Evolutionary conservation across 306 rosid species (phyloP).

Genomic region (Carpinus fangiana): DNA sequence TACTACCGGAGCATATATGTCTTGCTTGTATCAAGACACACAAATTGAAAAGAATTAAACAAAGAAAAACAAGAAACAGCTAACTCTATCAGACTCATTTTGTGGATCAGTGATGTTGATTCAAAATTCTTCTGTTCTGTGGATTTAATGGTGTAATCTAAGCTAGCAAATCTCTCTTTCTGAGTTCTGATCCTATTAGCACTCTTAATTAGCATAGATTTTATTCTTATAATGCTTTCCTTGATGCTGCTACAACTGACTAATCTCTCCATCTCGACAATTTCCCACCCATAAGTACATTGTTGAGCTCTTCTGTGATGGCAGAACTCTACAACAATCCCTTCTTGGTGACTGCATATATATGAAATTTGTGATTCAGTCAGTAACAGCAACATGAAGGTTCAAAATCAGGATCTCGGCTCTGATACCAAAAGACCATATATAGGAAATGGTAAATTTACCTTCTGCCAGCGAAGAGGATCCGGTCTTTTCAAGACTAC

Average conservation of each 20-base stretch:
- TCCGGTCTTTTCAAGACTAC: slow-evolving; percentile 65
- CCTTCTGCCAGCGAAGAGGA: slow-evolving; percentile 84
- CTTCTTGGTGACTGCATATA: slow-evolving; percentile 88
- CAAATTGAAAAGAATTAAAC: neutral
- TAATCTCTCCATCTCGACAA: slow-evolving; percentile 65
- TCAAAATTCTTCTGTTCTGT: slow-evolving; percentile 7
- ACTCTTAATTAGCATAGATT: slow-evolving; percentile 15
- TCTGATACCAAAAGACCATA: no score
- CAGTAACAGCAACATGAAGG: neutral
- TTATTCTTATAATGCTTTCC: slow-evolving; percentile 24
- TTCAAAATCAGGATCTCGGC: no score
- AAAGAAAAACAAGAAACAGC: slow-evolving; percentile 6
- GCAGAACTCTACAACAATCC: slow-evolving; percentile 79
- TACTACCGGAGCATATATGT: neutral
- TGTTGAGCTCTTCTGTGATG: slow-evolving; percentile 46
- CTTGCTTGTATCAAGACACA: slow-evolving; percentile 30
- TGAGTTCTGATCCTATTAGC: slow-evolving; percentile 14
- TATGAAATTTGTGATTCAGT: slow-evolving; percentile 23
- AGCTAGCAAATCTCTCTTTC: slow-evolving; percentile 20
- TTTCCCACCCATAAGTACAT: slow-evolving; percentile 64
- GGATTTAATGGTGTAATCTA: slow-evolving; percentile 25
- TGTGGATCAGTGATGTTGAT: slow-evolving; percentile 12
- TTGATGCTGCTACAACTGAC: slow-evolving; percentile 47
- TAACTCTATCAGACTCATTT: slow-evolving; percentile 21
- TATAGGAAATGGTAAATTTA: slow-evolving; percentile 9